A percentile compares a stretch with the other conserved stretches of the same genome.
phyloP scores from a whole-genome alignment of 768 basidiomycete species.

The Trametes cingulata region DNA sequence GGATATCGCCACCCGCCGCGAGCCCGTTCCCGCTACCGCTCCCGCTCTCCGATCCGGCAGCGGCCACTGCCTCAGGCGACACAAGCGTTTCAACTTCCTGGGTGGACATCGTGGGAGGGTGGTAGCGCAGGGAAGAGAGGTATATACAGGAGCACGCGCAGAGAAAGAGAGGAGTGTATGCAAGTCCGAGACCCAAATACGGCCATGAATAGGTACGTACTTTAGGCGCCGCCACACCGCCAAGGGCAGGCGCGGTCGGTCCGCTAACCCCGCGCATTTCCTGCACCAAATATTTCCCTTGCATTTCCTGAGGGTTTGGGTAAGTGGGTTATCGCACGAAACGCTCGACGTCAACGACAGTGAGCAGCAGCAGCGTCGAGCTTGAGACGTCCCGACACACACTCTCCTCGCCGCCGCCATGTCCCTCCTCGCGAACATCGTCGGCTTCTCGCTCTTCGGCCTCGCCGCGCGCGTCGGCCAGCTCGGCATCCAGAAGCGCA shows the following conservation, averaged over 20 bases:
- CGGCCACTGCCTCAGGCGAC: constrained; percentile 7
- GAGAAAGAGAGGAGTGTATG: background rate
- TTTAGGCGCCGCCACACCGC: no score
- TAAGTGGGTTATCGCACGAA: background rate
- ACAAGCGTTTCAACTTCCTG: background rate
- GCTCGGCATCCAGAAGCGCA: constrained; percentile 80
- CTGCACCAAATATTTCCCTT: no score
- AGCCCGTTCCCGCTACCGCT: background rate
- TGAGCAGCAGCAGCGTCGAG: background rate
- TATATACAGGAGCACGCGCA: background rate
- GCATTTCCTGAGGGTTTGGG: no score
- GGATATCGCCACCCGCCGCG: constrained; percentile 18
- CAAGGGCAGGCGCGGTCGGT: no score
- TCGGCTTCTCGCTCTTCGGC: constrained; percentile 82
- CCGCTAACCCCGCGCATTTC: no score
- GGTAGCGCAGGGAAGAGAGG: background rate
- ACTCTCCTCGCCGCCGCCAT: constrained; percentile 37
- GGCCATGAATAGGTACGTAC: no score
- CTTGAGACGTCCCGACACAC: background rate
- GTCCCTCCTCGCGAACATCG: constrained; percentile 65
- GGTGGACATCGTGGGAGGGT: background rate
- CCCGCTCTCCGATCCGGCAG: constrained; percentile 6
- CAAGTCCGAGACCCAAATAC: background rate
- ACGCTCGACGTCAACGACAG: background rate
- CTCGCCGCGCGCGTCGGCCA: constrained; percentile 84